These are phyloP conservation scores for Pittosporum tobira DNA, from an alignment of 129 eudicot genomes.

Conservation along the genomic window DNA sequence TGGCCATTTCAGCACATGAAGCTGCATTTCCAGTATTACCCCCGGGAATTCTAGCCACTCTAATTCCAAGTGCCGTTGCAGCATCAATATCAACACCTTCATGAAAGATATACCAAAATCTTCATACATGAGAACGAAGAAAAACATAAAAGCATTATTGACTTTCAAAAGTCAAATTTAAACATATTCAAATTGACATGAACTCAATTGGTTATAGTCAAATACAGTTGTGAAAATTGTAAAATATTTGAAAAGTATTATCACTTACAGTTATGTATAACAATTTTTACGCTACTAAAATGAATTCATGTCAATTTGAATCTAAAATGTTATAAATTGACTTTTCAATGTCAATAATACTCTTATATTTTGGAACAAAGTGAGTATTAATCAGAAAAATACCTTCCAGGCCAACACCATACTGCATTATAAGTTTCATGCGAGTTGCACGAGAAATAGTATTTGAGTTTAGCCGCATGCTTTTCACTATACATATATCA, in stretches of 20 bases:
- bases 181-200: too few relatives aligned
- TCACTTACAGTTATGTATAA: too few relatives aligned
- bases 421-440: slow-evolving; percentile 93
- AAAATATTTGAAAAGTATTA: too few relatives aligned
- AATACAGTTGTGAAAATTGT: too few relatives aligned
- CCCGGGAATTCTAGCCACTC: slow-evolving; percentile 85
- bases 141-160: too few relatives aligned
- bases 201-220: too few relatives aligned
- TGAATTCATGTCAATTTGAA: too few relatives aligned
- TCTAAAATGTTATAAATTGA: too few relatives aligned
- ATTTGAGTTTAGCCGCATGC: slow-evolving; percentile 45
- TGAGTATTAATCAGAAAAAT: neutral
- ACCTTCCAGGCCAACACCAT: slow-evolving; percentile 95
- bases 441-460: slow-evolving; percentile 60
- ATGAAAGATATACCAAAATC: slow-evolving; percentile 7
- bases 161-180: too few relatives aligned
- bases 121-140: neutral
- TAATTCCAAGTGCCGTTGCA: slow-evolving; percentile 69
- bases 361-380: too few relatives aligned
- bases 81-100: slow-evolving; percentile 76
- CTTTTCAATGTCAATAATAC: too few relatives aligned
- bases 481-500: slow-evolving; percentile 72
- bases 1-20: slow-evolving; percentile 99
- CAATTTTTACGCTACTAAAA: too few relatives aligned
- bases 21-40: slow-evolving; percentile 77